Percentiles rank a stretch among this genome's conserved stretches.
These are phyloP conservation scores for Hawksworthiomyces lignivorus DNA, from an alignment of 2,329 filamentous ascomycete species.

Conservation along the genomic window DNA sequence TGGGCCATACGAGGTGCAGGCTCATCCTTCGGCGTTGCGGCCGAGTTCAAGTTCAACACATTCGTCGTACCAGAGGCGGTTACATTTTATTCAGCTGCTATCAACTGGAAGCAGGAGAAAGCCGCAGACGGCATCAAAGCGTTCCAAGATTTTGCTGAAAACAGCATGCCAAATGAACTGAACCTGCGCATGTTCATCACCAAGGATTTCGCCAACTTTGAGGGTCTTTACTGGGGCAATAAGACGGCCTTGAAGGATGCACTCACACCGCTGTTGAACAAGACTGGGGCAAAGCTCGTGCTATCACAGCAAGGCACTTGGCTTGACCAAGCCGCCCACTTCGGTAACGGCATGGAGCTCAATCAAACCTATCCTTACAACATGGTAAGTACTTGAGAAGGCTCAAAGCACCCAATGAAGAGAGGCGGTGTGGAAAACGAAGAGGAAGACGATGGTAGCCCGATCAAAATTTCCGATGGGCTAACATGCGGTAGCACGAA, in stretches of 20 bases:
- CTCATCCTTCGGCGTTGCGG: conserved; percentile 34
- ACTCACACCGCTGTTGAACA: conserved; percentile 26
- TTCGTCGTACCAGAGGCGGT: conserved; percentile 27
- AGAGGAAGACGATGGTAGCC: neutral
- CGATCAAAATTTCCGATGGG: too few species aligned
- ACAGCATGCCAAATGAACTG: conserved; percentile 31
- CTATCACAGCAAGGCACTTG: conserved; percentile 22
- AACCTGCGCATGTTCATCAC: conserved; percentile 34
- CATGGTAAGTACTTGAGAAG: conserved; percentile 11
- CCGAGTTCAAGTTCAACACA: conserved; percentile 32
- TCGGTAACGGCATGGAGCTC: conserved; percentile 23
- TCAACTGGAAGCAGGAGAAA: conserved; percentile 21
- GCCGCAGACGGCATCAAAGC: conserved; percentile 20
- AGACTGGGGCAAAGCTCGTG: conserved; percentile 25
- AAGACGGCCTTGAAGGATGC: conserved; percentile 24
- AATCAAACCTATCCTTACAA: conserved; percentile 24
- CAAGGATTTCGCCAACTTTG: conserved; percentile 27
- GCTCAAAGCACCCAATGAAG: too few species aligned
- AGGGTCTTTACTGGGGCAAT: conserved; percentile 31
- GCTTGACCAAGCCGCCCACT: conserved; percentile 25
- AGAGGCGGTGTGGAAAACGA: neutral
- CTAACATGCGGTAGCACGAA: conserved; percentile 26
- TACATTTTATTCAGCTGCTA: conserved; percentile 23
- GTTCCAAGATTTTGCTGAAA: conserved; percentile 22
- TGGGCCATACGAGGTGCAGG: conserved; percentile 34